A percentile compares a stretch with the other conserved stretches of the same genome.
These are phyloP conservation scores for Globisporangium paddicum DNA, from an alignment of 352 stramenopile genomes.

Conservation along the genomic window DNA sequence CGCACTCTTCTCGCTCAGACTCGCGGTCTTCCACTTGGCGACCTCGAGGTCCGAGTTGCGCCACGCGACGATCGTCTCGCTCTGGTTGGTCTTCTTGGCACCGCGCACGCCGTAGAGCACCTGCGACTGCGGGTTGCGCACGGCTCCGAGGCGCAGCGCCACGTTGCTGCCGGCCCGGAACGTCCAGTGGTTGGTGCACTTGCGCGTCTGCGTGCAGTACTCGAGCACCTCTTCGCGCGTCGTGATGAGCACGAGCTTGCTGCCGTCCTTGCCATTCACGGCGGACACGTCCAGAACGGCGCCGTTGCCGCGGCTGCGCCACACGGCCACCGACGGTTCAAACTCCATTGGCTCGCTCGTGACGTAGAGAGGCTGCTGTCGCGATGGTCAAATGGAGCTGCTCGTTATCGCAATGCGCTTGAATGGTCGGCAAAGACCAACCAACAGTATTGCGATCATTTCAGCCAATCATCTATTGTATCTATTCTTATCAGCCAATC, in stretches of 20 bases:
- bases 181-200: slow-evolving; percentile 76
- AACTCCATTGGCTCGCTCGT: slow-evolving; percentile 47
- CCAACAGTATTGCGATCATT: slow-evolving; percentile 17
- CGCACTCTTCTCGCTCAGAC: slow-evolving; percentile 26
- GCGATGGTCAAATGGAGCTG: slow-evolving; percentile 3
- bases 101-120: slow-evolving; percentile 54
- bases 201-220: slow-evolving; percentile 50
- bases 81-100: slow-evolving; percentile 42
- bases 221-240: slow-evolving; percentile 65
- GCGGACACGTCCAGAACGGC: slow-evolving; percentile 38
- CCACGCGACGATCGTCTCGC: slow-evolving; percentile 52
- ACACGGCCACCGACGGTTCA: slow-evolving; percentile 55
- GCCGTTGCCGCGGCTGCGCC: slow-evolving; percentile 51
- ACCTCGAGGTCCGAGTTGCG: slow-evolving; percentile 59
- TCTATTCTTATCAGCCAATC: not conserved
- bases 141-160: slow-evolving; percentile 44
- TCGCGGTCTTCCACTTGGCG: slow-evolving; percentile 45
- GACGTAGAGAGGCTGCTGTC: not conserved
- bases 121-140: slow-evolving; percentile 51
- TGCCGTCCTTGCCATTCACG: slow-evolving; percentile 38
- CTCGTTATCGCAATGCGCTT: not conserved
- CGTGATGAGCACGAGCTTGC: slow-evolving; percentile 57
- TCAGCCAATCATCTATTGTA: not conserved
- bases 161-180: slow-evolving; percentile 48
- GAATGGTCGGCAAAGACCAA: slow-evolving; percentile 18